These are phyloP conservation scores for Aspergillus avenaceus DNA, from an alignment of 495 filamentous ascomycete species.

Conservation along the genomic window DNA sequence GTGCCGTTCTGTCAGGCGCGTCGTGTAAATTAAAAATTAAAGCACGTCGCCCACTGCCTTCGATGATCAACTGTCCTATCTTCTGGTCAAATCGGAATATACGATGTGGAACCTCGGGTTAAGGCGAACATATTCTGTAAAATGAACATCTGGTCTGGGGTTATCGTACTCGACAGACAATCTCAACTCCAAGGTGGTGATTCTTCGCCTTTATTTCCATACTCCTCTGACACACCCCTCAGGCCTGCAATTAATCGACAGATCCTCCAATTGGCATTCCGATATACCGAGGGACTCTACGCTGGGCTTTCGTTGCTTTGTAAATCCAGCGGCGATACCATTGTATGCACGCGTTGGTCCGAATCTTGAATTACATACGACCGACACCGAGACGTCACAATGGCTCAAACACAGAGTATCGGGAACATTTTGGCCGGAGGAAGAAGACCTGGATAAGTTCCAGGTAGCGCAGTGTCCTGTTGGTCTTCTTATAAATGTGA, in stretches of 20 bases:
- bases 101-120: constrained; percentile 9
- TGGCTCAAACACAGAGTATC: constrained; percentile 39
- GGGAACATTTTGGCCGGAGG: constrained; percentile 31
- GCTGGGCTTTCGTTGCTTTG: constrained; percentile 39
- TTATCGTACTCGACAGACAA: constrained; percentile 25
- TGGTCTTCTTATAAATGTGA: constrained; percentile 34
- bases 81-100: background rate
- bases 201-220: background rate
- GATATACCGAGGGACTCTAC: constrained; percentile 34
- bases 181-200: constrained; percentile 27
- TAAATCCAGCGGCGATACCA: constrained; percentile 45
- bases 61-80: background rate
- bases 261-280: constrained; percentile 34
- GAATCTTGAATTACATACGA: constrained; percentile 43
- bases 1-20: constrained; percentile 8
- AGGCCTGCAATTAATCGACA: constrained; percentile 39
- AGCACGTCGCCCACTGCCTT: background rate
- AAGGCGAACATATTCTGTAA: constrained; percentile 7
- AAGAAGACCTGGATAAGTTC: constrained; percentile 27
- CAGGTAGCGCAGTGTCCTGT: constrained; percentile 38
- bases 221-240: background rate
- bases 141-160: constrained; percentile 41
- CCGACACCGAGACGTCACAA: constrained; percentile 30
- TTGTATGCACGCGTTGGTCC: constrained; percentile 49
- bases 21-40: background rate